Evolutionary conservation across 2,329 filamentous ascomycete genomes (phyloP), one percentile per base, ranked within the genome.

Genomic region (Taxawa tesnikishii): DNA sequence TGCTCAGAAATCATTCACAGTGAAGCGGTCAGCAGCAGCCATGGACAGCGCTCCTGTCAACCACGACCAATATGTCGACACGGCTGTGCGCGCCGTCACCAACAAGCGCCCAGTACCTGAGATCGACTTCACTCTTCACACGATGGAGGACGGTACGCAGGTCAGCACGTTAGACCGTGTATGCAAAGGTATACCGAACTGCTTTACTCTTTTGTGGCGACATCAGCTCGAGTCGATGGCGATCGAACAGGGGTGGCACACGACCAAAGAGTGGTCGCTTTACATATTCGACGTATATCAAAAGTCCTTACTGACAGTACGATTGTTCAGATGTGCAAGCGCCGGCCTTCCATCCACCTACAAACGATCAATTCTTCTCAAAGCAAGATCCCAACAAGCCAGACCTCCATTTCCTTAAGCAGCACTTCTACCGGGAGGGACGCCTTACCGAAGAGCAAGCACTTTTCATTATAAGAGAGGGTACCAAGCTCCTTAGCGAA

Each of bases 101-200:
- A 76, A 94, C 50, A 96, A 96, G 79, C 88, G 82, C 67, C 87
- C 88, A 33, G 71, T 92, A 31, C 90, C 90, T 37, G 88, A 96
- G 69, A 96, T 98, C 52, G 90, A 98, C 67, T 98, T 98, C 59
- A 92, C 84, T 35, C 76, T 98, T 53, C 90, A 98, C 61, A 90
- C 82, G 41, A 94, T 96, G 88, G 90, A 98, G 59, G 90, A 98
- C 68, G 84, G 83, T 53, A 78, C 74, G 33, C 84, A 94, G 65
- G 90, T 98, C 55, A 96, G 75, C 74, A 98, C 90, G 40, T 64
- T 81, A 56, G 90, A 98, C 63, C 75, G 90, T 57, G 90, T 98
- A 40, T 94, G 88, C 71, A 98, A 96, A 85, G 90, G 90, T 96
- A 43, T 28, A 50, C n/a, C n/a, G 17, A 30, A n/a, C 8, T 11